phyloP scores from a whole-genome alignment of 257 asterid genomes.

The Solanum ossicruentum region DNA sequence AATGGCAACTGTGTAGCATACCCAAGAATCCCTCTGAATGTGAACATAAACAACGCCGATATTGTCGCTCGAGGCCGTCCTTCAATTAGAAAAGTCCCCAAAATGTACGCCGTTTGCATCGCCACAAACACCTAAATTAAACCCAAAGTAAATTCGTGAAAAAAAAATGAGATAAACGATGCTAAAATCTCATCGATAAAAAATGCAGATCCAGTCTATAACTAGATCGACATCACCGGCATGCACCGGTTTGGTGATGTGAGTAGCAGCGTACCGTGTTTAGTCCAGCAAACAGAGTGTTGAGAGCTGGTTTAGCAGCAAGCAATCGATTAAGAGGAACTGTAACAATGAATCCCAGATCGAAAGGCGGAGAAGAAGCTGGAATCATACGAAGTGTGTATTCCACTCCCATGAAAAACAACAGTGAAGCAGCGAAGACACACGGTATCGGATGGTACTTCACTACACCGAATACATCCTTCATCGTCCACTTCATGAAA shows the following conservation, averaged over 20 bases:
- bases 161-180: not conserved
- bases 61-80: conserved; percentile 11
- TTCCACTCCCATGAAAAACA: conserved; percentile 35
- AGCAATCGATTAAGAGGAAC: conserved; percentile 19
- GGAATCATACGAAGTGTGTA: conserved; percentile 31
- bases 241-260: not conserved
- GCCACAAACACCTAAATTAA: conserved; percentile 5
- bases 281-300: conserved; percentile 26
- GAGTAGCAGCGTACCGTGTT: conserved; percentile 14
- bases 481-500: conserved; percentile 18
- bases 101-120: conserved; percentile 9
- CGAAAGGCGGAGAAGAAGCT: conserved; percentile 22
- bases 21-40: conserved; percentile 12
- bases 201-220: not conserved
- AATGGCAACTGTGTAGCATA: conserved; percentile 10
- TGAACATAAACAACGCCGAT: conserved; percentile 10
- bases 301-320: conserved; percentile 23
- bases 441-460: conserved; percentile 24
- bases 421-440: conserved; percentile 13
- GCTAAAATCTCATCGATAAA: not conserved
- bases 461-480: conserved; percentile 17
- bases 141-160: not conserved
- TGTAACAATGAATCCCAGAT: conserved; percentile 27
- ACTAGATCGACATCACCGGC: not conserved
- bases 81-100: conserved; percentile 7